These are phyloP conservation scores for Tetrahymena thermophila DNA, from an alignment of 73 alveolate species.

Conservation along the genomic window DNA sequence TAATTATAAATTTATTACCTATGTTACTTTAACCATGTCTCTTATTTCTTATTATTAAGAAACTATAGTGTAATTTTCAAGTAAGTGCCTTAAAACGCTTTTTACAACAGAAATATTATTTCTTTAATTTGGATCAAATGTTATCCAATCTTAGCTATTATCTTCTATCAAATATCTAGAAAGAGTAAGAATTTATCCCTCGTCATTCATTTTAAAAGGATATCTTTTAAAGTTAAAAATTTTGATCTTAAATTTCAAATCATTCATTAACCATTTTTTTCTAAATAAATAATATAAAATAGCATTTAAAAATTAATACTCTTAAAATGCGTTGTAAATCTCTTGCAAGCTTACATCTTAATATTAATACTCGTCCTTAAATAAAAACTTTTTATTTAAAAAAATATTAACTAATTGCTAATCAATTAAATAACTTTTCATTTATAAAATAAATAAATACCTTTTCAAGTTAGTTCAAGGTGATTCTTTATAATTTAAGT, in stretches of 20 bases:
- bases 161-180: constrained; percentile 25
- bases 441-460: not conserved
- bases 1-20: no score
- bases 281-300: no score
- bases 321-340: not conserved
- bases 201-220: constrained; percentile 13
- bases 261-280: no score
- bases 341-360: not conserved
- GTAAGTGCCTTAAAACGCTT: constrained; percentile 11
- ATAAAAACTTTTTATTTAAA: not conserved
- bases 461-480: constrained; percentile 2
- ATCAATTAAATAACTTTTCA: not conserved
- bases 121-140: not conserved
- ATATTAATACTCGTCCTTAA: not conserved
- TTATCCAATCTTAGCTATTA: constrained; percentile 9
- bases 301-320: not conserved
- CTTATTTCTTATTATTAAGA: not conserved
- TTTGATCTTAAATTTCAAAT: not conserved
- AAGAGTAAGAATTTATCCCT: not conserved
- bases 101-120: constrained; percentile 8
- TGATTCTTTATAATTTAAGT: not conserved
- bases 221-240: not conserved
- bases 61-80: not conserved
- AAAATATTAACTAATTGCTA: not conserved
- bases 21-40: not conserved